These are phyloP conservation scores for Capsella rubella DNA, from an alignment of 441 rosid species.

Conservation along the genomic window DNA sequence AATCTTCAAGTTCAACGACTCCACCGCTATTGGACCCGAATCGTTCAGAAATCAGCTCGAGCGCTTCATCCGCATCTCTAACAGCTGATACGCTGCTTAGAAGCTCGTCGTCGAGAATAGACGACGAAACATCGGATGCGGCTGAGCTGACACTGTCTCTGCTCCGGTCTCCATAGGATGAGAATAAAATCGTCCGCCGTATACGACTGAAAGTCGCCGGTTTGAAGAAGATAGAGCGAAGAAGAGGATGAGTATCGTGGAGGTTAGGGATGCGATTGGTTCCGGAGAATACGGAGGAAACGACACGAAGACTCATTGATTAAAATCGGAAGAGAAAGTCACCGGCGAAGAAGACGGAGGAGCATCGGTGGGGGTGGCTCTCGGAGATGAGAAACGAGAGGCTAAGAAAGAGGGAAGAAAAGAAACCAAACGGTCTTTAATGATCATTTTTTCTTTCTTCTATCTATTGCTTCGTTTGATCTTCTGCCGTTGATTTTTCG, in stretches of 20 bases:
- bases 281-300: conserved; percentile 52
- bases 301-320: conserved; percentile 55
- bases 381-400: conserved; percentile 49
- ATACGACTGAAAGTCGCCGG: conserved; percentile 24
- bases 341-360: conserved; percentile 39
- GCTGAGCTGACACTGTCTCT: conserved; percentile 5
- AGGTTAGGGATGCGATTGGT: conserved; percentile 45
- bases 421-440: conserved; percentile 25
- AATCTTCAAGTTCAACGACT: conserved; percentile 54
- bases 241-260: conserved; percentile 43
- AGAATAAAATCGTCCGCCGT: conserved; percentile 2
- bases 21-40: conserved; percentile 48
- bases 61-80: conserved; percentile 71
- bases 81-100: conserved; percentile 57
- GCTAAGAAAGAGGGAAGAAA: conserved; percentile 33
- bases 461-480: not conserved
- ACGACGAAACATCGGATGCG: conserved; percentile 41
- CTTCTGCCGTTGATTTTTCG: conserved; percentile 26
- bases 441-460: not conserved
- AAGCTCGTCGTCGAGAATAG: conserved; percentile 51
- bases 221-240: conserved; percentile 44
- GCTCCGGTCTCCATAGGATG: conserved; percentile 20
- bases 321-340: conserved; percentile 15
- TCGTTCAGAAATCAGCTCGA: conserved; percentile 54
- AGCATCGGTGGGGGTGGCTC: conserved; percentile 41